Conservation (phyloP, 192 early-diverging fungal genomes). For the Backusella australiensis region DNA sequence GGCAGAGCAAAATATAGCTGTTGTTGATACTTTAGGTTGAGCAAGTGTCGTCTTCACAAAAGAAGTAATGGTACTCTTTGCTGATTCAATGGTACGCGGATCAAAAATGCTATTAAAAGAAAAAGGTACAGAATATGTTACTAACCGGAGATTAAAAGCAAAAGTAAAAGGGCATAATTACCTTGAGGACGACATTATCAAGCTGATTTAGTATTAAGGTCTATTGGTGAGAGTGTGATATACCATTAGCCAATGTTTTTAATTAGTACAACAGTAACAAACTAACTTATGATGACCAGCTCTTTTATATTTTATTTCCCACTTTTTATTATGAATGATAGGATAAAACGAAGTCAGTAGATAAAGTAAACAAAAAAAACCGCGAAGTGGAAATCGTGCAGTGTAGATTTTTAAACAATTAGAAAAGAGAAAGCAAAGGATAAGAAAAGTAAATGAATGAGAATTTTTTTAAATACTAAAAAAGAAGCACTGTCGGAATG, state of each 20-base stretch:
- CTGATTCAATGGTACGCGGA: slow-evolving; percentile 27
- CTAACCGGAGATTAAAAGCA: not conserved
- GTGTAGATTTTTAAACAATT: not conserved
- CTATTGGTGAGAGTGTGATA: not conserved
- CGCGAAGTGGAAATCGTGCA: not conserved
- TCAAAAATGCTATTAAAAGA: slow-evolving; percentile 24
- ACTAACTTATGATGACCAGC: not conserved
- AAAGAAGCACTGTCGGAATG: not conserved
- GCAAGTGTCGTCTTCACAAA: slow-evolving; percentile 20
- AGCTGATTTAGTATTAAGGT: not conserved
- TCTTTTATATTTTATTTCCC: not conserved
- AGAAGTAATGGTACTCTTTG: slow-evolving; percentile 25
- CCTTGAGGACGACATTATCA: not conserved
- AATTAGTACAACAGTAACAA: not conserved
- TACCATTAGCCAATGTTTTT: not conserved
- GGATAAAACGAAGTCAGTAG: not conserved
- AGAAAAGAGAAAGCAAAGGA: not conserved
- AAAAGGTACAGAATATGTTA: not conserved
- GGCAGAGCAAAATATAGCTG: slow-evolving; percentile 22
- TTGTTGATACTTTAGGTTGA: slow-evolving; percentile 27
- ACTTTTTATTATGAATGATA: not conserved
- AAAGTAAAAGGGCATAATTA: not conserved
- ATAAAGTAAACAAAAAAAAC: not conserved
- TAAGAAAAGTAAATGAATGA: not conserved
- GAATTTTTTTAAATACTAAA: not conserved